Percentiles rank a stretch among this genome's conserved stretches.
Conservation (phyloP, 1,284 basidiomycete species). For the Cryptococcus maquisensis region DNA sequence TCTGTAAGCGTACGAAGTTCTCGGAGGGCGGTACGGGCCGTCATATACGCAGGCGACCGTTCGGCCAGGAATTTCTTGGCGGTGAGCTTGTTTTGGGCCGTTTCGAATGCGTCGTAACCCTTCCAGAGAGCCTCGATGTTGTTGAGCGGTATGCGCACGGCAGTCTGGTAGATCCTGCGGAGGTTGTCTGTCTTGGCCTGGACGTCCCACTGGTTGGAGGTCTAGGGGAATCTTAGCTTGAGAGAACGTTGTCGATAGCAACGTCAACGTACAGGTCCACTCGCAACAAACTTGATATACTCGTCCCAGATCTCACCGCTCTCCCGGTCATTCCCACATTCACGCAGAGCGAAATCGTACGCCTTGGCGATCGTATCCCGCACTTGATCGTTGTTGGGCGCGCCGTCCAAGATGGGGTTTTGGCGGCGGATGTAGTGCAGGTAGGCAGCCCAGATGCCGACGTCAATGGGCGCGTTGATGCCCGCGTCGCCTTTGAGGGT, state of each 20-base stretch:
- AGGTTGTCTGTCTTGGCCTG: conserved; percentile 93
- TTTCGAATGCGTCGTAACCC: conserved; percentile 92
- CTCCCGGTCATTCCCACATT: conserved; percentile 70
- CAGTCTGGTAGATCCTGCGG: conserved; percentile 87
- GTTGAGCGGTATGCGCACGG: conserved; percentile 87
- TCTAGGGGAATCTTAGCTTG: conserved; percentile 45
- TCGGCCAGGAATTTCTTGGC: conserved; percentile 92
- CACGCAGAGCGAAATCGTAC: conserved; percentile 88
- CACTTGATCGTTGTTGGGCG: conserved; percentile 52
- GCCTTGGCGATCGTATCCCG: conserved; percentile 76
- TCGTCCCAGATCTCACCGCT: conserved; percentile 58
- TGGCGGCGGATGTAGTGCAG: conserved; percentile 50
- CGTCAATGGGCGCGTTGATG: conserved; percentile 44
- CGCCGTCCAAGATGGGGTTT: conserved; percentile 41
- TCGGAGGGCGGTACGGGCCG: conserved; percentile 81
- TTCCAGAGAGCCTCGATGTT: conserved; percentile 93
- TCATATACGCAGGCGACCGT: conserved; percentile 82
- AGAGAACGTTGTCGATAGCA: background rate
- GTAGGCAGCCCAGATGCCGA: conserved; percentile 49
- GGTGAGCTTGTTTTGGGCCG: conserved; percentile 81
- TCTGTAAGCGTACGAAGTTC: conserved; percentile 68
- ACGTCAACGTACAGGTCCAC: conserved; percentile 5
- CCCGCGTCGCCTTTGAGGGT: conserved; percentile 40
- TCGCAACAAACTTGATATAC: conserved; percentile 74
- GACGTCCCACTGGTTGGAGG: conserved; percentile 83